phyloP scores from a whole-genome alignment of 768 basidiomycete species.

The Serendipita sp. region DNA sequence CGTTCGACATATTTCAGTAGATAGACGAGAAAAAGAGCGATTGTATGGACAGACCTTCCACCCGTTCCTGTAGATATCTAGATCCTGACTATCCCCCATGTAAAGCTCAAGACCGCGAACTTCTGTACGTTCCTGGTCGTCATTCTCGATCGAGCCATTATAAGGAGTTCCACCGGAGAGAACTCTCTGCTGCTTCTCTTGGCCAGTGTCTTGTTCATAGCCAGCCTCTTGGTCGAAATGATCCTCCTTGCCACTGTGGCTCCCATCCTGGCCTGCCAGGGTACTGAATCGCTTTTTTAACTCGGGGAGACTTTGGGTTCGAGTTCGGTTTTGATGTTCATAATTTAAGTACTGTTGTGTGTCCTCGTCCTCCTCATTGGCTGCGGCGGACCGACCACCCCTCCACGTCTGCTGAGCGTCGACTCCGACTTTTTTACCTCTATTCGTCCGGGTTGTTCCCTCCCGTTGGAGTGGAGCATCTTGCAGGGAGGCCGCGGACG shows the following conservation, averaged over 20 bases:
- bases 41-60: not conserved
- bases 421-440: not conserved
- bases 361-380: not conserved
- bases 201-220: not conserved
- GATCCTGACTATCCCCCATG: not conserved
- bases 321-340: not conserved
- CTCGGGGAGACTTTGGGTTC: not conserved
- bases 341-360: not conserved
- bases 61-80: not conserved
- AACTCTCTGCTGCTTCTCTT: slow-evolving; percentile 27
- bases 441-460: not conserved
- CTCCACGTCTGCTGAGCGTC: not conserved
- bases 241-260: not conserved
- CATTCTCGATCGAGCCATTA: slow-evolving; percentile 11
- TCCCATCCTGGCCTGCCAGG: not conserved
- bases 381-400: not conserved
- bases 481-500: not conserved
- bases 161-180: slow-evolving; percentile 41
- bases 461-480: not conserved
- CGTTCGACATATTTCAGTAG: not conserved
- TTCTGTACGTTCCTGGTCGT: not conserved
- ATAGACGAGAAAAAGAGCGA: not conserved
- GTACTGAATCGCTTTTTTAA: not conserved
- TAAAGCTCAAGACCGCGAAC: not conserved
- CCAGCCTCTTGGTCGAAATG: not conserved